Base-by-base conservation (phyloP, 371 early-diverging fungal genomes). In the Rhizopus sp. region DNA sequence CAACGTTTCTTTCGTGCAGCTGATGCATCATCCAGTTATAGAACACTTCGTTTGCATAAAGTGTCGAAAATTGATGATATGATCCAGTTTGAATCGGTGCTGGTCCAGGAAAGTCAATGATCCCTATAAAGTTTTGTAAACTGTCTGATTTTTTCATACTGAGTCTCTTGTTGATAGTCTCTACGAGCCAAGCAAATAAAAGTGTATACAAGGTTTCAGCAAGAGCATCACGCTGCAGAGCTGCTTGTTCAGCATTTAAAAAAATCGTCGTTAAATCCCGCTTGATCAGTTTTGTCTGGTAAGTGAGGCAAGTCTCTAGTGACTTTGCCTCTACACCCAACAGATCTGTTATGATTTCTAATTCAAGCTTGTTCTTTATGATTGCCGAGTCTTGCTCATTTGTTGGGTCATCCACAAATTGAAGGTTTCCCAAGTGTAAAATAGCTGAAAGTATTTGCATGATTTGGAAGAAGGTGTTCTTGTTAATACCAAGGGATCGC, bases 31-130 rank as follows among this genome's bases (percentile, higher is more conserved):
- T 61, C 55, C 76, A 88, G 17, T 86, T 71, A 35, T 84, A 75
- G 10, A 94, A 64, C 46, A 86, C 80, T 71, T 95, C 95, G 64
- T 88, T 90, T 34, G 93, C 90, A 70, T 89, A 86, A 63, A 93
- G 88, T 48, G 68, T 58, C 5, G 84, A 81, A 53, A 94, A 86
- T 52, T 88, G 84, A 62, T 91, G 88, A 64, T 90, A 91, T 12
- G 76, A 49, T 23, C 75, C 65, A n/a, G 59, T 61, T 53, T 57
- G 74, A 15, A 44, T 50, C 5, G 59, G 59, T 9, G 47, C 39
- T 17, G 80, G 73, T 2, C 89, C 90, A 29, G 84, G 80, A 58
- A 88, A 78, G 53, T 90, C 89, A 15, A 90, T 67, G 9, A 90
- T 67, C 8, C 85, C 85, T 46, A 92, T 79, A 55, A 88, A 84